These are phyloP conservation scores for Lippia alba DNA, from an alignment of 305 asterid genomes.

Conservation along the genomic window DNA sequence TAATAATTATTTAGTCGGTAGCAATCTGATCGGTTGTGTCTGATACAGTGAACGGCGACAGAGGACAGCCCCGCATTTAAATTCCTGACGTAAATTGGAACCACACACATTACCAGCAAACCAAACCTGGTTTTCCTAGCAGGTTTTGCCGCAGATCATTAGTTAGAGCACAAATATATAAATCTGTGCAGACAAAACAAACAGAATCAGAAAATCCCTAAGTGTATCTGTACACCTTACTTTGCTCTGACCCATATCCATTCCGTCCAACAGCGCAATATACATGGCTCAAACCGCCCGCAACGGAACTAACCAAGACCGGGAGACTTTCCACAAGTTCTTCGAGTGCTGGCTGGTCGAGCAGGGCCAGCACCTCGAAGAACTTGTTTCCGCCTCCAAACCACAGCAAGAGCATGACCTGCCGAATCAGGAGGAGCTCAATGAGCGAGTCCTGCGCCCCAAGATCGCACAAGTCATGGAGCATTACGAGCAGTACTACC, in stretches of 20 bases:
- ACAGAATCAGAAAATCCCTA: not conserved
- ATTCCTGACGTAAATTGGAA: not conserved
- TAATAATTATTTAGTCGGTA: too few relatives aligned
- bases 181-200: too few relatives aligned
- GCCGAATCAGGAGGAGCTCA: slow-evolving; percentile 2
- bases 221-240: not conserved
- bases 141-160: not conserved
- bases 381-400: slow-evolving; percentile 37
- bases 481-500: slow-evolving; percentile 55
- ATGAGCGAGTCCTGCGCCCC: slow-evolving; percentile 17
- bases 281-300: slow-evolving; percentile 19
- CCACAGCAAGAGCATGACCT: not conserved
- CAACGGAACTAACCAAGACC: not conserved
- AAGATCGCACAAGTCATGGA: slow-evolving; percentile 32
- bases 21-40: not conserved
- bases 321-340: slow-evolving; percentile 38
- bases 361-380: slow-evolving; percentile 39
- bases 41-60: not conserved
- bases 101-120: not conserved
- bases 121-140: not conserved
- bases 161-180: not conserved
- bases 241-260: not conserved
- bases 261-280: not conserved
- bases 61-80: not conserved
- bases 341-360: slow-evolving; percentile 48